phyloP scores from a whole-genome alignment of 768 basidiomycete species.

The Tylopilus sp. region DNA sequence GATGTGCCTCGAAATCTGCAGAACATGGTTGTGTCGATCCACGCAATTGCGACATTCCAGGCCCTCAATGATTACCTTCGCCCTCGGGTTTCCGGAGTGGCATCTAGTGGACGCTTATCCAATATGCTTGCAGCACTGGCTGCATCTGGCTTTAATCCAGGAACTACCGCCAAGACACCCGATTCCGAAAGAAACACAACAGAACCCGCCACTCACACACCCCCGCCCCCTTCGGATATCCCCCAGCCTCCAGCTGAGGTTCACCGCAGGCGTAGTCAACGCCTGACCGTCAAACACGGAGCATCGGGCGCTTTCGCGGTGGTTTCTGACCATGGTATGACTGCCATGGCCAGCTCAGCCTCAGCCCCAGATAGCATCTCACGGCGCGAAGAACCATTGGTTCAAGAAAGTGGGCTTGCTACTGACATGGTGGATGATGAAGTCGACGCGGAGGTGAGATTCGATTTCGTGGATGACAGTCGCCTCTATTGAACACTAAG shows the following conservation, averaged over 20 bases:
- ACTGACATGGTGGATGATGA: constrained; percentile 84
- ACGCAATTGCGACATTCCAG: constrained; percentile 97
- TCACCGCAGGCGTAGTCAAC: constrained; percentile 73
- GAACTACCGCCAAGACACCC: constrained; percentile 38
- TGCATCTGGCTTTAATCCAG: constrained; percentile 64
- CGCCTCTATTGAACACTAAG: constrained; percentile 13
- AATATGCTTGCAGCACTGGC: constrained; percentile 91
- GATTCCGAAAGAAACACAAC: constrained; percentile 33
- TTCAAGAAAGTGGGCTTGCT: constrained; percentile 59
- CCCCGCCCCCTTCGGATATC: constrained; percentile 34
- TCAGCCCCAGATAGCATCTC: constrained; percentile 26
- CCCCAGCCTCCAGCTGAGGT: constrained; percentile 39
- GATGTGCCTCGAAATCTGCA: constrained; percentile 84
- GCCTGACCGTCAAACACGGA: constrained; percentile 70
- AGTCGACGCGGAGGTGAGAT: constrained; percentile 66
- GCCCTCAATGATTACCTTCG: constrained; percentile 95
- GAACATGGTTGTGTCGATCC: constrained; percentile 95
- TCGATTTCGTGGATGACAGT: neutral
- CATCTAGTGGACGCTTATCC: constrained; percentile 64
- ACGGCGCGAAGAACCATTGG: constrained; percentile 45
- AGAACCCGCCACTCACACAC: constrained; percentile 22
- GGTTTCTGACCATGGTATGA: constrained; percentile 13
- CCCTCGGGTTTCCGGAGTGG: constrained; percentile 76
- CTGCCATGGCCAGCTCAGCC: constrained; percentile 24
- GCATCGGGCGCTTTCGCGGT: constrained; percentile 14